Conservation (phyloP, 2,329 filamentous ascomycete species). For the Sporothrix schenckii region DNA sequence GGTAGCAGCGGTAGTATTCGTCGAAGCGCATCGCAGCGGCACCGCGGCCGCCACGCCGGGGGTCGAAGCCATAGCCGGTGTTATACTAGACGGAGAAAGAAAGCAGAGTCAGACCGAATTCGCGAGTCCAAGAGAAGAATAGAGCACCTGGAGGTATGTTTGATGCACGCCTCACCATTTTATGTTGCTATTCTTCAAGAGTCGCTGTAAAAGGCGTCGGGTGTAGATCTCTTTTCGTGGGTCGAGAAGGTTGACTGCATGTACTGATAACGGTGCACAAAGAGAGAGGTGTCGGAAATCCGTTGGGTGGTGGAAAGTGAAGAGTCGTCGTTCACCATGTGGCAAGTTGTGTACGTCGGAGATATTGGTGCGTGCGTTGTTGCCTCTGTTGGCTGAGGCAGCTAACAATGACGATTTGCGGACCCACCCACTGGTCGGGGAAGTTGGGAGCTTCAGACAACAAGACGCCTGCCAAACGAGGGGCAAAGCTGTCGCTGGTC, state of each 20-base stretch:
- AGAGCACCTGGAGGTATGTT: neutral
- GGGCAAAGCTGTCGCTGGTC: neutral
- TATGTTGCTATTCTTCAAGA: neutral
- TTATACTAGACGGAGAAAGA: constrained; percentile 3
- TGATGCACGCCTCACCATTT: neutral
- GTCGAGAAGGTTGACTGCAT: neutral
- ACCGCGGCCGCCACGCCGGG: constrained; percentile 48
- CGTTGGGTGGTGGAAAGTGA: neutral
- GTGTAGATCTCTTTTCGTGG: neutral
- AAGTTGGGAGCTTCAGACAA: constrained; percentile 2
- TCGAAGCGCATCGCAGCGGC: constrained; percentile 78
- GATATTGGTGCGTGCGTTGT: neutral
- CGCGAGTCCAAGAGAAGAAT: neutral
- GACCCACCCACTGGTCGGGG: neutral
- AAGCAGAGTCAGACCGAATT: neutral
- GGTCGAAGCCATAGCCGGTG: constrained; percentile 31
- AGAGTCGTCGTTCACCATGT: neutral
- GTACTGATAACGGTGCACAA: neutral
- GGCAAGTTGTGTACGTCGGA: constrained; percentile 2
- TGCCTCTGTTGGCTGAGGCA: constrained; percentile 22
- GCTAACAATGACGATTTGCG: constrained; percentile 26
- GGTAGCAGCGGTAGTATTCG: constrained; percentile 98
- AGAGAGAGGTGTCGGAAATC: neutral
- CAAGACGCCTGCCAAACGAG: neutral
- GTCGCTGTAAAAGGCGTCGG: neutral